phyloP scores from a whole-genome alignment of 805 yeast species.

The Monosporozyma unispora region DNA sequence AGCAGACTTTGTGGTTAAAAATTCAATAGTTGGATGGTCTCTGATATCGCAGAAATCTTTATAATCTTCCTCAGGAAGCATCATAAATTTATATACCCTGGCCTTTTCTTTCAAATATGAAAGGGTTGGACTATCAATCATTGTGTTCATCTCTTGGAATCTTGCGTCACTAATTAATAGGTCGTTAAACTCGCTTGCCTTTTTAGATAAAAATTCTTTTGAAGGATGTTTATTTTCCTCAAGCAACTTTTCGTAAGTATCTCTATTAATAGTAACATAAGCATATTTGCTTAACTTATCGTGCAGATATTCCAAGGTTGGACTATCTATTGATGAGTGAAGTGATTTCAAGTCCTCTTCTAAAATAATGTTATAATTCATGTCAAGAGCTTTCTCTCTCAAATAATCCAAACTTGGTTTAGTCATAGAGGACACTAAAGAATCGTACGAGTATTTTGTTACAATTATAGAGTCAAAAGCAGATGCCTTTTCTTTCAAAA shows the following conservation, averaged over 20 bases:
- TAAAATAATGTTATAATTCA: neutral
- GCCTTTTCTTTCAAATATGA: slow-evolving; percentile 8
- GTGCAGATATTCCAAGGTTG: slow-evolving; percentile 5
- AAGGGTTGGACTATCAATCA: slow-evolving; percentile 18
- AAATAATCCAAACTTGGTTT: slow-evolving; percentile 8
- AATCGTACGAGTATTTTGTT: neutral
- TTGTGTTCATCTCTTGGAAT: slow-evolving; percentile 10
- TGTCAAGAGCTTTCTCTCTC: slow-evolving; percentile 7
- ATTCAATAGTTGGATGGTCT: slow-evolving; percentile 8
- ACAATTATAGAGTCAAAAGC: neutral
- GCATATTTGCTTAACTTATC: slow-evolving; percentile 6
- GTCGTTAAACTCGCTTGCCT: neutral
- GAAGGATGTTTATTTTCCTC: neutral
- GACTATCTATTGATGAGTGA: neutral
- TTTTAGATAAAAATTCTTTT: neutral
- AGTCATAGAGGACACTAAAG: neutral
- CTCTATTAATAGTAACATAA: neutral
- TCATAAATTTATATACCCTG: neutral
- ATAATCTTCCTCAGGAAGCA: neutral
- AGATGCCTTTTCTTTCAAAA: slow-evolving; percentile 1
- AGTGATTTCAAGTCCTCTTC: neutral
- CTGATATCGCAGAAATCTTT: neutral
- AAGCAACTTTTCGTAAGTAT: neutral
- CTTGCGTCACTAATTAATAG: neutral
- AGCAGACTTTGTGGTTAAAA: neutral